Conservation (phyloP, 2,329 filamentous ascomycete species). For the Cordyceps militaris region DNA sequence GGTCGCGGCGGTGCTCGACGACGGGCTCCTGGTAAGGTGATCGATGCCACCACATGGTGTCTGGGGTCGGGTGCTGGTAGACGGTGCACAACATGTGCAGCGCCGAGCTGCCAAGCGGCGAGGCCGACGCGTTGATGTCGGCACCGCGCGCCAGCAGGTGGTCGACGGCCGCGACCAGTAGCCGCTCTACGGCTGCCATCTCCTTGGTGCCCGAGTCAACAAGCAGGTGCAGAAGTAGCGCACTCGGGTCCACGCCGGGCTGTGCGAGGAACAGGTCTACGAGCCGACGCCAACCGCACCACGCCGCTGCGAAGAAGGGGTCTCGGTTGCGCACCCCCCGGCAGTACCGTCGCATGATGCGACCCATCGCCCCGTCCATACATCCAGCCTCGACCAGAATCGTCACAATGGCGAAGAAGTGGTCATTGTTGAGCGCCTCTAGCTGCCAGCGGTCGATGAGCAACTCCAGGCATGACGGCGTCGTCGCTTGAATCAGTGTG, state of each 20-base stretch:
- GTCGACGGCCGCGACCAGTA: conserved; percentile 3
- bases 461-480: conserved; percentile 3
- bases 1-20: not conserved
- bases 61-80: conserved; percentile 4
- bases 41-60: conserved; percentile 7
- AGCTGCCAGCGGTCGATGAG: conserved; percentile 4
- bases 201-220: conserved; percentile 9
- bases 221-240: conserved; percentile 6
- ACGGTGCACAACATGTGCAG: conserved; percentile 3
- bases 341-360: conserved; percentile 8
- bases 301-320: not conserved
- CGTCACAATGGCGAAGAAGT: conserved; percentile 3
- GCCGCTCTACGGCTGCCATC: not conserved
- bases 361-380: conserved; percentile 8
- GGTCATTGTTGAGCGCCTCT: not conserved
- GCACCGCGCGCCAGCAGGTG: not conserved
- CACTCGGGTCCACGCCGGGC: not conserved
- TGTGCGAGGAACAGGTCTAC: not conserved
- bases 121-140: conserved; percentile 5
- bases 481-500: not conserved
- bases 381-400: conserved; percentile 2
- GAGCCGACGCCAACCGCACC: conserved; percentile 2
- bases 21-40: not conserved
- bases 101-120: not conserved
- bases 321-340: conserved; percentile 1